These are phyloP conservation scores for Hanseniaspora jakobsenii DNA, from an alignment of 805 yeast genomes.

Conservation along the genomic window DNA sequence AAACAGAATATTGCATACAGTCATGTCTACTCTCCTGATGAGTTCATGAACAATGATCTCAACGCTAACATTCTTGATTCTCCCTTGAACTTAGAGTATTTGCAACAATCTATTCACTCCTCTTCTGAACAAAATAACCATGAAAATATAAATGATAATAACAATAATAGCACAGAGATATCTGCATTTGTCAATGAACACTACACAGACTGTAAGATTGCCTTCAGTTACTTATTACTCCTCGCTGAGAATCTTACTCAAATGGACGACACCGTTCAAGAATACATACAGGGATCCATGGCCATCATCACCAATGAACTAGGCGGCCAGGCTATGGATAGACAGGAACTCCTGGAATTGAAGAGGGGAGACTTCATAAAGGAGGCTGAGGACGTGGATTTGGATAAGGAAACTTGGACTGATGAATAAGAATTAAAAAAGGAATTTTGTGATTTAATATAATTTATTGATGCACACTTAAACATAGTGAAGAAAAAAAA, in stretches of 20 bases:
- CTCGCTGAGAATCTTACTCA: conserved; percentile 33
- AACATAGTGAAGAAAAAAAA: too few relatives aligned
- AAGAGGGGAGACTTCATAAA: conserved; percentile 30
- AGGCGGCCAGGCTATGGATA: conserved; percentile 51
- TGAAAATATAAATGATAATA: too few relatives aligned
- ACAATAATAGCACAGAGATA: too few relatives aligned
- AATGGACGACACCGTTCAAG: conserved; percentile 21
- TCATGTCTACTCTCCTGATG: conserved; percentile 21
- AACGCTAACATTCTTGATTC: conserved; percentile 26
- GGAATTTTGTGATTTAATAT: neutral
- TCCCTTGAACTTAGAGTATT: conserved; percentile 27
- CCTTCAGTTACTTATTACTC: conserved; percentile 32
- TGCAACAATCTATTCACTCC: too few relatives aligned
- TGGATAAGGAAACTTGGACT: conserved; percentile 20
- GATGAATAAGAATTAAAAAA: neutral
- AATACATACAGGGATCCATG: conserved; percentile 36
- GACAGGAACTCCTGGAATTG: conserved; percentile 22
- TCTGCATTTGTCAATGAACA: conserved; percentile 23
- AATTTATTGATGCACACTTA: too few relatives aligned
- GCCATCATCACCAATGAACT: conserved; percentile 45
- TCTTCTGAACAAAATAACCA: too few relatives aligned
- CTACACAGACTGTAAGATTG: conserved; percentile 29
- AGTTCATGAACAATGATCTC: conserved; percentile 24
- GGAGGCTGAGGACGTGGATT: conserved; percentile 30
- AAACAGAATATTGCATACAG: conserved; percentile 18